Evolutionary conservation across 2,329 filamentous ascomycete genomes (phyloP).

Genomic region (Colletotrichum sp.): DNA sequence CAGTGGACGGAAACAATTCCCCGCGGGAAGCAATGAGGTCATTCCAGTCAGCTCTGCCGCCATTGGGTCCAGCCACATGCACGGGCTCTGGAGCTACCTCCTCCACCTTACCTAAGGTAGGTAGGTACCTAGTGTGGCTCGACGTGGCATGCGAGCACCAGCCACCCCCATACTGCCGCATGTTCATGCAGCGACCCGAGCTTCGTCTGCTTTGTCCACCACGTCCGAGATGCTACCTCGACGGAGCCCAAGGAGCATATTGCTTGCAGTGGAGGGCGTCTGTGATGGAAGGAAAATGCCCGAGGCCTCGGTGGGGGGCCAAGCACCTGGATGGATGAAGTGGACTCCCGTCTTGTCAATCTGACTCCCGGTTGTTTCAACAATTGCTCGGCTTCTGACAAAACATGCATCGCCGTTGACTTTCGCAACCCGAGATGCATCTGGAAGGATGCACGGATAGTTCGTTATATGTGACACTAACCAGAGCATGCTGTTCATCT

Average conservation of each 20-base stretch:
- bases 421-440: background rate
- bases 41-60: background rate
- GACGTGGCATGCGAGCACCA: background rate
- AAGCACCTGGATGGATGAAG: background rate
- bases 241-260: background rate
- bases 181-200: conserved; percentile 2
- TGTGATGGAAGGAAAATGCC: background rate
- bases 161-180: conserved; percentile 16
- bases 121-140: background rate
- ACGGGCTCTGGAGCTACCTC: background rate
- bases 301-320: background rate
- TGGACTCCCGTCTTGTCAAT: background rate
- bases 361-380: background rate
- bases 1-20: background rate
- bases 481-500: background rate
- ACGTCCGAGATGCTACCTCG: background rate
- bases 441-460: background rate
- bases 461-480: background rate
- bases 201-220: background rate
- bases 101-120: background rate
- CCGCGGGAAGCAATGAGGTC: conserved; percentile 6
- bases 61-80: conserved; percentile 8
- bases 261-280: background rate
- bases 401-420: background rate
- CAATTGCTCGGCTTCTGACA: background rate